phyloP scores from a whole-genome alignment of 2,329 filamentous ascomycete species.

The Dactylellina haptotyla region DNA sequence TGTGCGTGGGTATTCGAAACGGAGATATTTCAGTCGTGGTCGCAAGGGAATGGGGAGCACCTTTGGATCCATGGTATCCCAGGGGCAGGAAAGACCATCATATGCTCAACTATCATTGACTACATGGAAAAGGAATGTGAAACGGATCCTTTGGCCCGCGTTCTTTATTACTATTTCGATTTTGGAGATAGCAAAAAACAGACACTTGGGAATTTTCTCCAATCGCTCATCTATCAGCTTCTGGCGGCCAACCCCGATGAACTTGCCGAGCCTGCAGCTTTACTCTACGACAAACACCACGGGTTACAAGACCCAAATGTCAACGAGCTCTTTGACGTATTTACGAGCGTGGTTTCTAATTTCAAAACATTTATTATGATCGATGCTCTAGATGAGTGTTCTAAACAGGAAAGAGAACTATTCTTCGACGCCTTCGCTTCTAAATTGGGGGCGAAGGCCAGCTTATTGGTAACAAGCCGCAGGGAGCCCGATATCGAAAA shows the following conservation, averaged over 20 bases:
- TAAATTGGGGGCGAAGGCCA: background rate
- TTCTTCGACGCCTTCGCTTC: conserved; percentile 18
- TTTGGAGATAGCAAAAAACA: conserved; percentile 36
- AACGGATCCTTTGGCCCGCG: background rate
- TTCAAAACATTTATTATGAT: conserved; percentile 2
- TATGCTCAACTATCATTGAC: conserved; percentile 43
- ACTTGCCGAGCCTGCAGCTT: conserved; percentile 11
- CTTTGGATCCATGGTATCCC: conserved; percentile 45
- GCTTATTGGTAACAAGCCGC: conserved; percentile 29
- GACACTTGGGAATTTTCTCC: conserved; percentile 16
- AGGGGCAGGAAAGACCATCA: conserved; percentile 41
- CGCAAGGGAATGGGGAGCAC: background rate
- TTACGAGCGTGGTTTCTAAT: background rate
- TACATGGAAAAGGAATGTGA: background rate
- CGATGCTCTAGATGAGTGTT: conserved; percentile 43
- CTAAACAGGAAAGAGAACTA: conserved; percentile 10
- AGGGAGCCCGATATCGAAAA: conserved; percentile 34
- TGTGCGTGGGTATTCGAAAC: conserved; percentile 26
- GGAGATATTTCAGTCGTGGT: conserved; percentile 25
- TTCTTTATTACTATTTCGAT: conserved; percentile 44
- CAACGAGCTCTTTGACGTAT: conserved; percentile 23
- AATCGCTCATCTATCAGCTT: conserved; percentile 32
- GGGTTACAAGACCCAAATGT: conserved; percentile 18
- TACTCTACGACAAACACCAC: conserved; percentile 24
- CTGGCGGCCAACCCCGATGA: background rate